A percentile compares a stretch with the other conserved stretches of the same genome.
Evolutionary conservation across 352 stramenopile genomes (phyloP).

Genomic region (Phytophthora lateralis): DNA sequence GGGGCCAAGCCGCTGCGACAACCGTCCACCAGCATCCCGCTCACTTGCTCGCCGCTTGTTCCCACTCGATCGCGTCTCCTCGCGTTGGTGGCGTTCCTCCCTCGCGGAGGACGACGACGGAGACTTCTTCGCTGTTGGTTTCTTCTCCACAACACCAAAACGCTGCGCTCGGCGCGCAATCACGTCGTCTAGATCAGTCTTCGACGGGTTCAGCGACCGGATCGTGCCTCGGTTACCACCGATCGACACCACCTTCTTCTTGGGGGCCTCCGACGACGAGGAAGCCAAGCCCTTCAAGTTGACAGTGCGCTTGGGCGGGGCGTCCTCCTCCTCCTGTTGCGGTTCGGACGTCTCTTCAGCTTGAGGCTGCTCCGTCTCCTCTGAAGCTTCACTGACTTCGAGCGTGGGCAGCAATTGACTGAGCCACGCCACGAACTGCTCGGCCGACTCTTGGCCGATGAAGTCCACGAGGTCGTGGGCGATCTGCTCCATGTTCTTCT

Average conservation of each 20-base stretch:
- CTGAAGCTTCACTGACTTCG: constrained; percentile 28
- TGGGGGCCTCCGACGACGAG: constrained; percentile 26
- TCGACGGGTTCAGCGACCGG: constrained; percentile 49
- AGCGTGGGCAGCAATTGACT: constrained; percentile 57
- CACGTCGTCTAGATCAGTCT: constrained; percentile 53
- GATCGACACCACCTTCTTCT: constrained; percentile 64
- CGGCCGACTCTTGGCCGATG: constrained; percentile 77
- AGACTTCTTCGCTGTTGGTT: constrained; percentile 33
- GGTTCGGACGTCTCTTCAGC: constrained; percentile 10
- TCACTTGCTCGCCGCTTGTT: constrained; percentile 37
- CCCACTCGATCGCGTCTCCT: constrained; percentile 26
- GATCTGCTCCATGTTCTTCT: constrained; percentile 88
- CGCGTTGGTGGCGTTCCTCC: constrained; percentile 25
- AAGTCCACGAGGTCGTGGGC: constrained; percentile 83
- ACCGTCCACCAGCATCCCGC: constrained; percentile 25
- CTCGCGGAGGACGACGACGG: constrained; percentile 8
- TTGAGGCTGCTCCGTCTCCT: constrained; percentile 11
- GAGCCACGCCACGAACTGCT: constrained; percentile 79
- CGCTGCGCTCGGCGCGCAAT: constrained; percentile 78
- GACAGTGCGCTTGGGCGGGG: constrained; percentile 58
- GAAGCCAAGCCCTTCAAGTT: constrained; percentile 59
- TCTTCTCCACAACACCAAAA: constrained; percentile 66
- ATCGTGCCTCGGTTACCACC: constrained; percentile 53
- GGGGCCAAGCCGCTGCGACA: constrained; percentile 64
- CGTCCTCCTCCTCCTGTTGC: constrained; percentile 25